Base-by-base conservation (phyloP, 768 basidiomycete species). In the Trametes meyenii region DNA sequence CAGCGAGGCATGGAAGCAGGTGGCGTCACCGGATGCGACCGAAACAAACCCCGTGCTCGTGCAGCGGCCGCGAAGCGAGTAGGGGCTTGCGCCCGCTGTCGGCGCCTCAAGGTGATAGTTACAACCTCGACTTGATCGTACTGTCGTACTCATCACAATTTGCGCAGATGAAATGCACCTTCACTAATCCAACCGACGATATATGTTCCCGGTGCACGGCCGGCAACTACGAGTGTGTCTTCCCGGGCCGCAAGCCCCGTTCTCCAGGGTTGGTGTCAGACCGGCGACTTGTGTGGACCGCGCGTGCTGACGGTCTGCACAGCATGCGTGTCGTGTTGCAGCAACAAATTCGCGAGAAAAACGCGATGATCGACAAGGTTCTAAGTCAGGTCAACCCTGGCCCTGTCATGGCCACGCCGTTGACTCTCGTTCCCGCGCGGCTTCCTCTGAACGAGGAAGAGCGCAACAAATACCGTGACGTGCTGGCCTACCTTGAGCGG, bases 171-270 rank as follows among this genome's bases (percentile, higher is more conserved):
- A 71, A 71, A 52, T 71, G 70, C 65, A 68, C 63, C 2, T 71
- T 69, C 60, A 50, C 58, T 12, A 61, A 66, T 19, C 57, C 60
- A 23, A 58, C 62, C 26, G 66, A 61, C 46, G 56, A 53, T 19
- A 58, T 58, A 2, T 71, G 70, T 50, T 67, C 65, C n/a, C 61
- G 70, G 11, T 71, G 70, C 44, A 67, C 66, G 14, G 62, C 69
- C 5, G 71, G 72, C 17, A 66, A 67, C 10, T 72, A 72, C 49
- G 63, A 70, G 14, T 74, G 73, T 50, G 49, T 70, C 43, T 72
- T 74, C 8, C 70, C 70, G 39, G 73, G 73, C 0, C 65, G 73
- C 17, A 74, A 74, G 62, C 72, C 73, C 11, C 68, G 73, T 55
- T 71, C 73, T 4, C 73, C 73, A 3, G 73, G 73, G 73, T 73